A percentile compares a stretch with the other conserved stretches of the same genome.
Conservation (phyloP, 208 protist species). For the Balamuthia mandrillaris region DNA sequence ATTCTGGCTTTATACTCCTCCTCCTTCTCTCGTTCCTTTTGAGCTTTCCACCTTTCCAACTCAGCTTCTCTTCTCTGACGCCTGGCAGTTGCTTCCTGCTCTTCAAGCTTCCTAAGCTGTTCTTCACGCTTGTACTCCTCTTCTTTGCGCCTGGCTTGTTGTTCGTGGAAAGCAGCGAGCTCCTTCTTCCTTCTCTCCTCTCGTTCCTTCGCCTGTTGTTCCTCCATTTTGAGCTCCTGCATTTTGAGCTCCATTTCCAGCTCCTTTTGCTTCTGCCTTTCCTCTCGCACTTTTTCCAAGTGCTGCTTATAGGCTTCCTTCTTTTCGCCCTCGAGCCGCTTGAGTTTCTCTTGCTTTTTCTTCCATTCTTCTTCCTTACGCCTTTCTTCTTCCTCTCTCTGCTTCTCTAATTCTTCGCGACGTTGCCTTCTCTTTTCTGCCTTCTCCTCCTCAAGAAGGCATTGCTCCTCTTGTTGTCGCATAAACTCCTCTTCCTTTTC, state of each 20-base stretch:
- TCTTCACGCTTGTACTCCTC: background rate
- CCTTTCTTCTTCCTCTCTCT: constrained; percentile 18
- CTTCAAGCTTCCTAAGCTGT: background rate
- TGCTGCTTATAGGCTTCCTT: constrained; percentile 19
- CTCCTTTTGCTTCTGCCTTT: constrained; percentile 20
- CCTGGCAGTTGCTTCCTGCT: no score
- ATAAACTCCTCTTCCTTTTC: constrained; percentile 8
- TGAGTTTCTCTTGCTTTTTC: constrained; percentile 35
- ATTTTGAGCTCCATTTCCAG: no score
- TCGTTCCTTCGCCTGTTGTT: background rate
- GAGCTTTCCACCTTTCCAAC: background rate
- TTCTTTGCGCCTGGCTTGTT: background rate
- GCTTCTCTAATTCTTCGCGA: constrained; percentile 3
- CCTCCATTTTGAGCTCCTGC: constrained; percentile 10
- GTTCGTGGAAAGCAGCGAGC: no score
- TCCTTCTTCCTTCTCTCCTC: background rate
- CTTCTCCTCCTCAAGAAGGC: background rate
- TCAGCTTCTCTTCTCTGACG: background rate
- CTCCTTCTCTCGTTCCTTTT: background rate
- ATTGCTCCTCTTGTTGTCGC: background rate
- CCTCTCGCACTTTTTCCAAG: background rate
- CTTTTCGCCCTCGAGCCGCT: constrained; percentile 34
- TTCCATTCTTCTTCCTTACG: constrained; percentile 2
- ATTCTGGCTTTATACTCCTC: constrained; percentile 9
- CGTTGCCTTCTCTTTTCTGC: background rate